Evolutionary conservation across 495 filamentous ascomycete species (phyloP).

Genomic region (Hypoxylon rickii): DNA sequence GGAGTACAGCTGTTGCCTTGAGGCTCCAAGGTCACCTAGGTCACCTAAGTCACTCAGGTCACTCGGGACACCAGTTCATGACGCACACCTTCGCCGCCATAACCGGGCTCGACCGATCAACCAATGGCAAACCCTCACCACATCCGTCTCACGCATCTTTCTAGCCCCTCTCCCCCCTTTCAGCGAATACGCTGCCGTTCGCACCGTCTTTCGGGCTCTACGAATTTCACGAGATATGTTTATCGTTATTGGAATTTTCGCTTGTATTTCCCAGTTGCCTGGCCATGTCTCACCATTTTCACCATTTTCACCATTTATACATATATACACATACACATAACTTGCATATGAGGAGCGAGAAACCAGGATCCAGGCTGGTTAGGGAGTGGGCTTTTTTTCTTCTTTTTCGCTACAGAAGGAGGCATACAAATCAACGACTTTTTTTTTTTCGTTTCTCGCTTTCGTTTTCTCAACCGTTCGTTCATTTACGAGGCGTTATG

Average conservation of each 20-base stretch:
- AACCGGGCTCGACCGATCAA: conserved; percentile 5
- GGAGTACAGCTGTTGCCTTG: conserved; percentile 12
- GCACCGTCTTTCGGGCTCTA: conserved; percentile 6
- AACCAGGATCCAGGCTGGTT: conserved; percentile 34
- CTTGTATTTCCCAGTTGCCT: conserved; percentile 17
- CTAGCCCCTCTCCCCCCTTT: conserved; percentile 9
- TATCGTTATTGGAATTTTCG: conserved; percentile 9
- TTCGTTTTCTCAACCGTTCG: conserved; percentile 12
- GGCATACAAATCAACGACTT: conserved; percentile 4
- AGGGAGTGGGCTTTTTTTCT: conserved; percentile 24
- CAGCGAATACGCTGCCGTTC: conserved; percentile 7
- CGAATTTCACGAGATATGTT: conserved; percentile 33
- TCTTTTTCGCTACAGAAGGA: conserved; percentile 4
- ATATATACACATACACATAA: conserved; percentile 28
- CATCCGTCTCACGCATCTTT: conserved; percentile 8
- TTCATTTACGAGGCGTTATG: conserved; percentile 34
- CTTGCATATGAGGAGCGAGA: conserved; percentile 32
- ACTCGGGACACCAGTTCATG: conserved; percentile 20
- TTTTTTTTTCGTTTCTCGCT: conserved; percentile 7
- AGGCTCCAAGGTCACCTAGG: neutral
- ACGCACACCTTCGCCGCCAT: conserved; percentile 5
- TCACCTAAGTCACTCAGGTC: too few relatives aligned
- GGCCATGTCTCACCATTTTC: conserved; percentile 7
- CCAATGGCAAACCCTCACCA: too few relatives aligned
- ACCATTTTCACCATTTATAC: conserved; percentile 9